Conservation (phyloP, 2,329 filamentous ascomycete genomes). For the Hymenoscyphus occultus region DNA sequence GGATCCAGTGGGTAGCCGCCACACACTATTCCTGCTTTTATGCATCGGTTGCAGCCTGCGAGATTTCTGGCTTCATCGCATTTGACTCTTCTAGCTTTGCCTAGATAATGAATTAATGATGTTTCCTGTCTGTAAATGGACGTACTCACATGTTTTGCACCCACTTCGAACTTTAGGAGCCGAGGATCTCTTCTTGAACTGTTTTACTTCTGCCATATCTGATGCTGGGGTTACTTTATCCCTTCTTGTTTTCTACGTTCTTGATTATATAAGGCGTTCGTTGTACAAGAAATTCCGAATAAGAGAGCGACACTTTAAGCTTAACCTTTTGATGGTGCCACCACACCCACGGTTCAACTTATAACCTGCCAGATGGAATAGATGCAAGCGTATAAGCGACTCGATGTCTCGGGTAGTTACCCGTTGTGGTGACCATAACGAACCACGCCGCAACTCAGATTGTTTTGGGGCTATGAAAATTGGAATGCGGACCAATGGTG, state of each 20-base stretch:
- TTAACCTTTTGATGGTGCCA: neutral
- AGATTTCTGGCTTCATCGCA: constrained; percentile 5
- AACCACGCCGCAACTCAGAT: neutral
- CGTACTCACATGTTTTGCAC: constrained; percentile 8
- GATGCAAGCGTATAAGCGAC: neutral
- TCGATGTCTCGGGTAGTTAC: neutral
- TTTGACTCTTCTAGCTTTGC: constrained; percentile 6
- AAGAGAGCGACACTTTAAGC: neutral
- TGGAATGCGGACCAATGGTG: neutral
- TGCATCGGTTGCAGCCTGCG: neutral
- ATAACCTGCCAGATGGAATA: neutral
- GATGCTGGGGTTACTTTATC: neutral
- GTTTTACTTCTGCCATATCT: neutral
- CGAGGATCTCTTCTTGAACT: constrained; percentile 1
- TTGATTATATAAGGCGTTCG: neutral
- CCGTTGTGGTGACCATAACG: neutral
- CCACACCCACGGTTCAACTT: neutral
- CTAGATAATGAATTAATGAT: neutral
- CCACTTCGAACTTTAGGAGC: constrained; percentile 10
- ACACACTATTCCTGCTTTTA: constrained; percentile 5
- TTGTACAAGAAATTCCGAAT: neutral
- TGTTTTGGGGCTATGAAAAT: neutral
- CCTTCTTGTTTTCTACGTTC: neutral
- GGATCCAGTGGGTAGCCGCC: constrained; percentile 2
- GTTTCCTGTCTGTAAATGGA: neutral